Evolutionary conservation across 2,329 filamentous ascomycete species (phyloP), one percentile per base, ranked within the genome.

Genomic region (Aureobasidium sp.): DNA sequence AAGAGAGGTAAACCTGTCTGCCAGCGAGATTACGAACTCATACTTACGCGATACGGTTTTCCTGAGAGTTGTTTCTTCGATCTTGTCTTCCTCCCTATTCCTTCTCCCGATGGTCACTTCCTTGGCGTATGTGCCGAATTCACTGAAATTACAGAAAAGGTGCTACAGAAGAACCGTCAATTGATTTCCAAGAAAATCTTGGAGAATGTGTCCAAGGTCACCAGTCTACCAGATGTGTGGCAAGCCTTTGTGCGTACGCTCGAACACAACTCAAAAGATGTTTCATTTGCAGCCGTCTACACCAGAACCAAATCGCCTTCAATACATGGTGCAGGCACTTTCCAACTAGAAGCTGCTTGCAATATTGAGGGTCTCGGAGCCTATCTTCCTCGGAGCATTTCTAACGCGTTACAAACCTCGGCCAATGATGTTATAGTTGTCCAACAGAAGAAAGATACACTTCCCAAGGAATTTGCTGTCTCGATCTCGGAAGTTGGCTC

Each of bases 1-100:
- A 21, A 15, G 9, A 27, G 16, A 30, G 59, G 59, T 21, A 54
- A 48, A 13, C 34, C 49, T 3, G 6, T 45, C 7, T n/a, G 9
- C 4, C 39, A 32, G 34, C 16, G 16, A 29, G 27, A 61, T 16
- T 29, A 54, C n/a, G 29, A 36, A 27, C 27, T 53, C 6, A 41
- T 36, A 3, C 15, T 61, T 11, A 27, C 30, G 2, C n/a, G 59
- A 21, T 7, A 69, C 42, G 70, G 68, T 5, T 68, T 66, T 16
- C 42, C 66, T 4, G 70, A 73, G 52, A 68, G 71, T 58, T 67
- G 66, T 1, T 71, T 67, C 42, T 71, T 66, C 63, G 61, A 68
- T 36, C 67, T 68, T 42, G 66, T 67, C 16, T 54, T 69, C 8
- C 58, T 71, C 3, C 71, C 71, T 0, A 61, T 72, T 8, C 59